Evolutionary conservation across 768 basidiomycete species (phyloP), one percentile per base, ranked within the genome.

Genomic region (Pulveroboletus sp.): DNA sequence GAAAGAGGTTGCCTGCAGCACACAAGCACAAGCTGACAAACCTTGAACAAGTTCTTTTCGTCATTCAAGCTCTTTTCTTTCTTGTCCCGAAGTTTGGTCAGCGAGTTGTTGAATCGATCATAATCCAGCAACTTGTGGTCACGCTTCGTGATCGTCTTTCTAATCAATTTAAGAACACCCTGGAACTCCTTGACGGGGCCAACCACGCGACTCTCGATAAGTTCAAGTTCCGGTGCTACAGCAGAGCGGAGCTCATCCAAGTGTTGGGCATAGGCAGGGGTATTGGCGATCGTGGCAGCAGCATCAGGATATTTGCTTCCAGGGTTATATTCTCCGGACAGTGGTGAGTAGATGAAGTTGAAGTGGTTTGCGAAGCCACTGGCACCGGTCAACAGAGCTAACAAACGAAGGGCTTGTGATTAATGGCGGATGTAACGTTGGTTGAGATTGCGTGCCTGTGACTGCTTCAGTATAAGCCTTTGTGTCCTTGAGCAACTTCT

Each of bases 111-210:
- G 77, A 82, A 90, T 42, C 97, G 87, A 72, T 99, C 97, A 58
- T 85, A 99, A 70, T 99, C 97, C 21, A 87, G 74, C 50, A 97
- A 76, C 89, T 99, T 99, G 70, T 99, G 97, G 27, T 98, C 93
- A 32, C 97, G 80, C 74, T 99, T 99, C 7, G 88, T 90, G 60
- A 97, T 91, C 16, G 82, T 92, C 77, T 98, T 99, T 60, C 94
- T 74, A 60, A 97, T 90, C 54, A 78, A 70, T 74, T 95, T 98
- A 72, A 94, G 74, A 50, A 97, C 75, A 1, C 78, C 76, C 65
- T 93, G 86, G 24, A 97, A 75, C 66, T 99, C 97, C 72, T 90
- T 98, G 40, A 85, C 78, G 9, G 97, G 97, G 0, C 80, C 86
- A 33, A 86, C 69, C 47, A 99, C 81, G 54, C 94, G 77, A 52